Conservation (phyloP, 2,329 filamentous ascomycete species). For the Gliomastix tumulicola region DNA sequence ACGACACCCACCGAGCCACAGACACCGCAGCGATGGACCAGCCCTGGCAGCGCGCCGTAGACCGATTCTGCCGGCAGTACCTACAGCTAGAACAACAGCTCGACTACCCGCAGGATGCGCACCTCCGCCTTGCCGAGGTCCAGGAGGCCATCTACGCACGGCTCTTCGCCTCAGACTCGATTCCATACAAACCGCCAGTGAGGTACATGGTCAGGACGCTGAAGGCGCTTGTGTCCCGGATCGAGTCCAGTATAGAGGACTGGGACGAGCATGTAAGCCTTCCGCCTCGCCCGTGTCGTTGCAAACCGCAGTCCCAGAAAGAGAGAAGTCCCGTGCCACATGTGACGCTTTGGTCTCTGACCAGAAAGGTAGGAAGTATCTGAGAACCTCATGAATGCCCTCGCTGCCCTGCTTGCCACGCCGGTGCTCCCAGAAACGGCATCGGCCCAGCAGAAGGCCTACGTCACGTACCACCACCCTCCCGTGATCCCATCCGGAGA, state of each 20-base stretch:
- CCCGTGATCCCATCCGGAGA: background rate
- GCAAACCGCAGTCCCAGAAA: no score
- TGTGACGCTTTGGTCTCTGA: no score
- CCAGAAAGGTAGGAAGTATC: conserved; percentile 62
- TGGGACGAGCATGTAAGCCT: conserved; percentile 83
- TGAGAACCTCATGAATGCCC: conserved; percentile 66
- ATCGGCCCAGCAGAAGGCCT: conserved; percentile 64
- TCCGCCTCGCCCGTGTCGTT: background rate
- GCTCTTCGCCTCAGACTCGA: conserved; percentile 55
- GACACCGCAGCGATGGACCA: no score
- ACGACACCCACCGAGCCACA: no score
- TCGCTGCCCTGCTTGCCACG: conserved; percentile 58
- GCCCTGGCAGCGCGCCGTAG: conserved; percentile 13
- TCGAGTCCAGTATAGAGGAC: conserved; percentile 70
- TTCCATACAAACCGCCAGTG: conserved; percentile 53
- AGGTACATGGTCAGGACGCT: conserved; percentile 66
- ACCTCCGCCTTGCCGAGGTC: conserved; percentile 52
- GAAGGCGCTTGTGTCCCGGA: conserved; percentile 62
- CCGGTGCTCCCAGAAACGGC: conserved; percentile 57
- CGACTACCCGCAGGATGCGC: conserved; percentile 51
- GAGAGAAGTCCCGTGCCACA: no score
- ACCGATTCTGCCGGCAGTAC: conserved; percentile 66
- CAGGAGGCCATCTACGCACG: conserved; percentile 61
- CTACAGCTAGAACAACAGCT: conserved; percentile 65
- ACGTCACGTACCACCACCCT: conserved; percentile 63